Evolutionary conservation across 2,329 filamentous ascomycete species (phyloP), one percentile per base, ranked within the genome.

Genomic region (Rhynchosporium graminicola): DNA sequence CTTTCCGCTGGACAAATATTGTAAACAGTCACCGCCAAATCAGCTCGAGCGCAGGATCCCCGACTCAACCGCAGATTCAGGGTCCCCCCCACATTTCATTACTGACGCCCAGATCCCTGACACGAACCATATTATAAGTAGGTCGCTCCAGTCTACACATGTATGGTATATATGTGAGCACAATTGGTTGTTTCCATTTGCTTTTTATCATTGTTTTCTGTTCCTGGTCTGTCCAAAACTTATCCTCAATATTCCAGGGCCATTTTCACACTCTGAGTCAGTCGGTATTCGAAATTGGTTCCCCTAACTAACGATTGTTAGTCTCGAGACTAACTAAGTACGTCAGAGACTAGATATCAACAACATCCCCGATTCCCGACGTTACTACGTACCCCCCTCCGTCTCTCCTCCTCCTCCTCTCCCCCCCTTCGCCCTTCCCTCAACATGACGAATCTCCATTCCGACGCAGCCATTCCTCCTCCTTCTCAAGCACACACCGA

Each of bases 401-500:
- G n/a, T 33, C 47, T 40, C 6, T 26, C 13, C 47, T 47, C 38
- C 43, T 46, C 36, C 3, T 40, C 45, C 29, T 33, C n/a, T 36
- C 31, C 2, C 29, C 38, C 26, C 28, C 45, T 47, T 40, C 55
- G 31, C 28, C 50, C 20, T 33, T 33, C 12, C 61, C 38, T 58
- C 52, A 58, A 33, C 31, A 72, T 72, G 70, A 54, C 71, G 42
- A 40, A 67, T 54, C 57, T 70, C 58, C 68, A 66, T 48, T 46
- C 64, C 13, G 67, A 67, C 46, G 54, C 66, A 28, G 48, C 65
- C 4, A 47, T 71, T 33, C 71, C 71, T 64, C 61, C 67, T 48
- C 72, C 70, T n/a, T 67, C 71, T 12, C 67, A 70, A 65, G 52
- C 65, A 55, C 63, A 70, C 54, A 50, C 67, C 38, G 68, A 73